A percentile compares a stretch with the other conserved stretches of the same genome.
phyloP scores from a whole-genome alignment of 2,329 filamentous ascomycete species.

The Hymenoscyphus fraxineus region DNA sequence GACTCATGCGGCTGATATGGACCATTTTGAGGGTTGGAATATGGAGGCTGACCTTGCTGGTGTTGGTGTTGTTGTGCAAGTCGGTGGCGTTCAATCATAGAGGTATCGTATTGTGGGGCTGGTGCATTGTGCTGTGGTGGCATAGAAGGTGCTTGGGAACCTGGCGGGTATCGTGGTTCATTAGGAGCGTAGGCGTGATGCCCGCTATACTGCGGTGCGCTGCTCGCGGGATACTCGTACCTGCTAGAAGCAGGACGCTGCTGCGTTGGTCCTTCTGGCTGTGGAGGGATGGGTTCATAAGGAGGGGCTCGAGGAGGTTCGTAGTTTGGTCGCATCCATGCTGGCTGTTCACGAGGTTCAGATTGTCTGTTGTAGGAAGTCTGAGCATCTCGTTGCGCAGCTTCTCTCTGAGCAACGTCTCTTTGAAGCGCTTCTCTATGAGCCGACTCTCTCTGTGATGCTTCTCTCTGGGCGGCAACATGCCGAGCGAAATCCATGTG shows the following conservation, averaged over 20 bases:
- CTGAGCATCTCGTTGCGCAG: slow-evolving; percentile 23
- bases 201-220: slow-evolving; percentile 27
- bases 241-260: slow-evolving; percentile 17
- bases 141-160: slow-evolving; percentile 34
- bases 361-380: slow-evolving; percentile 25
- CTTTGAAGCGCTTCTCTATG: neutral
- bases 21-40: slow-evolving; percentile 40
- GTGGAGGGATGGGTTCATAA: slow-evolving; percentile 18
- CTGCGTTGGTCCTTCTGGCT: slow-evolving; percentile 16
- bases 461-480: slow-evolving; percentile 25
- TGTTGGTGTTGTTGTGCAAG: slow-evolving; percentile 36
- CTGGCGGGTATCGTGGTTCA: slow-evolving; percentile 34
- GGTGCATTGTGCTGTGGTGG: slow-evolving; percentile 34
- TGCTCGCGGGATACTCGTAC: slow-evolving; percentile 29
- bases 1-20: slow-evolving; percentile 44
- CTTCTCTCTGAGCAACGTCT: neutral
- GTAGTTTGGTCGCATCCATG: slow-evolving; percentile 31
- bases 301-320: slow-evolving; percentile 23
- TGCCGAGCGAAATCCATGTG: slow-evolving; percentile 29
- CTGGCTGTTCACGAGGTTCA: slow-evolving; percentile 27
- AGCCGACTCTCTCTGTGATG: neutral
- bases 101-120: slow-evolving; percentile 34
- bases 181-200: slow-evolving; percentile 28
- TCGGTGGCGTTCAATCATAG: slow-evolving; percentile 30
- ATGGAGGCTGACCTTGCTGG: slow-evolving; percentile 35